Conservation (phyloP, 2,329 filamentous ascomycete genomes). For the Pseudocercospora pini-densiflorae region DNA sequence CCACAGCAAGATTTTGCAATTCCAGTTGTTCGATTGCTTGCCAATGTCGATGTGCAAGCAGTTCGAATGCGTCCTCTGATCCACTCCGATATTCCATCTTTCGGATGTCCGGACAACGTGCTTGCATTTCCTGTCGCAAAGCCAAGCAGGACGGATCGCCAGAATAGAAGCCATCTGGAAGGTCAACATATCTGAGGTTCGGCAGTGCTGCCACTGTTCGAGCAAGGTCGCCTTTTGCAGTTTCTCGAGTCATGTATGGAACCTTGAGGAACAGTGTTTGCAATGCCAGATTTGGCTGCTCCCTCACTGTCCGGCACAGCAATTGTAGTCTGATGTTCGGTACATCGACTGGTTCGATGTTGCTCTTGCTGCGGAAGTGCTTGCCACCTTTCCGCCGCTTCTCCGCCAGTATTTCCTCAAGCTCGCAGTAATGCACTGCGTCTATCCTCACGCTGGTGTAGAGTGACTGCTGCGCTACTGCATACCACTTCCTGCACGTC, state of each 20-base stretch:
- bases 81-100: slow-evolving; percentile 87
- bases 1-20: slow-evolving; percentile 68
- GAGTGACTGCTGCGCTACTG: slow-evolving; percentile 62
- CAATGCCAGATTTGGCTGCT: slow-evolving; percentile 71
- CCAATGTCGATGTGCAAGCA: slow-evolving; percentile 71
- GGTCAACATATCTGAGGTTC: slow-evolving; percentile 85
- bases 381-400: slow-evolving; percentile 64
- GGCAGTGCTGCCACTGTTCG: slow-evolving; percentile 83
- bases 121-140: slow-evolving; percentile 82
- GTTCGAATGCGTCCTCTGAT: slow-evolving; percentile 76
- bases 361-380: slow-evolving; percentile 62
- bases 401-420: slow-evolving; percentile 80
- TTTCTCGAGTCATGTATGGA: slow-evolving; percentile 93
- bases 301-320: slow-evolving; percentile 79
- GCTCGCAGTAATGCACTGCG: slow-evolving; percentile 89
- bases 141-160: slow-evolving; percentile 77
- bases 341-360: slow-evolving; percentile 79
- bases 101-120: slow-evolving; percentile 78
- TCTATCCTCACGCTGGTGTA: slow-evolving; percentile 90
- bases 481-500: slow-evolving; percentile 74
- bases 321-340: slow-evolving; percentile 76
- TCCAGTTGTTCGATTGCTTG: slow-evolving; percentile 73
- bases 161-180: slow-evolving; percentile 84
- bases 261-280: slow-evolving; percentile 81
- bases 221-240: slow-evolving; percentile 80